phyloP scores from a whole-genome alignment of 179 eudicot genomes.

The Spergularia azorica region DNA sequence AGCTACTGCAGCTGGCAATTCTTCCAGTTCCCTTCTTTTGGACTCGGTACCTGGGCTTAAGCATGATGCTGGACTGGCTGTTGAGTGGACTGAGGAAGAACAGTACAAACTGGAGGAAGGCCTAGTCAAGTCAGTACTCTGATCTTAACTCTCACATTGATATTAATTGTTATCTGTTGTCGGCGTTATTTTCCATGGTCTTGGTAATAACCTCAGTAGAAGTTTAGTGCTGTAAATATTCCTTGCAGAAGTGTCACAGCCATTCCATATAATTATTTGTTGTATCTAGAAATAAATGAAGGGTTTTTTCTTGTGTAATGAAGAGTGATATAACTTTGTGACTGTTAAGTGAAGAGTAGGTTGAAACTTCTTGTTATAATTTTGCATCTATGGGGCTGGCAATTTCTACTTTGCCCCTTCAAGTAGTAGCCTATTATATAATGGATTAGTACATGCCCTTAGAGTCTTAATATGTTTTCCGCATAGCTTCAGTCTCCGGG shows the following conservation, averaged over 20 bases:
- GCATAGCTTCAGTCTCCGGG: neutral
- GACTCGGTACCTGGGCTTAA: constrained; percentile 81
- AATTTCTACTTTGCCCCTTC: neutral
- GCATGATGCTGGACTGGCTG: constrained; percentile 83
- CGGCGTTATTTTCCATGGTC: neutral
- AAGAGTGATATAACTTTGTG: neutral
- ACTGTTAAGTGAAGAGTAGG: neutral
- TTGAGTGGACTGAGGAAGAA: constrained; percentile 85
- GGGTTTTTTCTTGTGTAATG: neutral
- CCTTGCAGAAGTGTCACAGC: constrained; percentile 1
- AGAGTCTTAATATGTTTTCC: neutral
- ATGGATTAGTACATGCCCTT: neutral
- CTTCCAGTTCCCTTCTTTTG: constrained; percentile 54
- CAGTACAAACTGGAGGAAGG: constrained; percentile 83
- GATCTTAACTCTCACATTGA: constrained; percentile 20
- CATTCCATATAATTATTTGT: neutral
- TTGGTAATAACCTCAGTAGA: neutral
- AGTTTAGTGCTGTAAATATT: neutral
- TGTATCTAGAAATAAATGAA: constrained; percentile 10
- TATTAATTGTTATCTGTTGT: constrained; percentile 6
- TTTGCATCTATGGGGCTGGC: constrained; percentile 3
- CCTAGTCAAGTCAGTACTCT: constrained; percentile 73
- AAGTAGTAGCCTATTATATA: neutral
- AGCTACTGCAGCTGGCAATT: constrained; percentile 41
- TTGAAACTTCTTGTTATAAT: neutral